phyloP scores from a whole-genome alignment of 2,329 filamentous ascomycete genomes.

The Aspergillus niger region DNA sequence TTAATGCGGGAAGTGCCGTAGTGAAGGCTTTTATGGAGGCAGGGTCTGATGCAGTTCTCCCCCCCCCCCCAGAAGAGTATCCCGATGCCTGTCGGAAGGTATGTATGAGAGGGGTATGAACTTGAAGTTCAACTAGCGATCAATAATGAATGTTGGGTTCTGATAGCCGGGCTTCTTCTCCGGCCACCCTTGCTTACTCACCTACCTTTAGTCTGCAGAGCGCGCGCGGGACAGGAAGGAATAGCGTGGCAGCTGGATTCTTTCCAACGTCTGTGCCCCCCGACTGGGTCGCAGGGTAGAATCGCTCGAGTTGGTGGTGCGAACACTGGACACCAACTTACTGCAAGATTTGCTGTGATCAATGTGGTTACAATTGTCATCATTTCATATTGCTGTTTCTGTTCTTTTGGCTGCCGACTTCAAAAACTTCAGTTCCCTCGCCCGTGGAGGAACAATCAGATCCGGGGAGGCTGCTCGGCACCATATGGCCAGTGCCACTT shows the following conservation, averaged over 20 bases:
- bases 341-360: neutral
- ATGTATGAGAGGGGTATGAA: neutral
- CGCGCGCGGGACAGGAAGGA: conserved; percentile 10
- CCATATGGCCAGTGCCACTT: neutral
- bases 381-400: neutral
- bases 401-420: neutral
- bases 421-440: neutral
- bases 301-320: neutral
- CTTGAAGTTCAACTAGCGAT: neutral
- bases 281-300: conserved; percentile 10
- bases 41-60: too few species aligned
- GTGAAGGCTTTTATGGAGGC: too few species aligned
- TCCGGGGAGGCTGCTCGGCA: neutral
- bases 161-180: conserved; percentile 1
- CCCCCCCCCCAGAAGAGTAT: neutral
- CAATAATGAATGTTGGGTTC: conserved; percentile 3
- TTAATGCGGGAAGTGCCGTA: too few species aligned
- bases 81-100: neutral
- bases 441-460: neutral
- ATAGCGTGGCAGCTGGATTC: conserved; percentile 15
- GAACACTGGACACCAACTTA: neutral
- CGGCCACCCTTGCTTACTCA: conserved; percentile 10
- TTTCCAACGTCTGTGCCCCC: conserved; percentile 14
- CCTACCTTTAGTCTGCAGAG: conserved; percentile 3
- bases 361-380: neutral